These are phyloP conservation scores for Cornus kousa DNA, from an alignment of 148 eudicot genomes.

Conservation along the genomic window DNA sequence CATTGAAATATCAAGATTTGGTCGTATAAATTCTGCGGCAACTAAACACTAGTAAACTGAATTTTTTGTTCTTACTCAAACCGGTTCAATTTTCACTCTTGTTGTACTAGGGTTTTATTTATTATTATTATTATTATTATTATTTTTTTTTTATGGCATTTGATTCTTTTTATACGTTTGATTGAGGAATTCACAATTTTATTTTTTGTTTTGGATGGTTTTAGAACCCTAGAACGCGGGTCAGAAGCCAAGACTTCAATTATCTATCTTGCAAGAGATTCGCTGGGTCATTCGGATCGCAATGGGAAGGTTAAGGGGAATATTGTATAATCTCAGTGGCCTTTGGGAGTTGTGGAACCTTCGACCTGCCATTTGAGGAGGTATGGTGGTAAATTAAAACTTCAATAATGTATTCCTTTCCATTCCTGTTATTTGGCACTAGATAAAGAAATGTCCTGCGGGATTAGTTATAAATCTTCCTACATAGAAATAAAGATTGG, in stretches of 20 bases:
- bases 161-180: neutral
- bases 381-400: neutral
- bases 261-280: neutral
- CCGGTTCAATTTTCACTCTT: neutral
- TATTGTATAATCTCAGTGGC: neutral
- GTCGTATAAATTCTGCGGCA: neutral
- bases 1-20: neutral
- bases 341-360: neutral
- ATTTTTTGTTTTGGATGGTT: neutral
- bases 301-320: neutral
- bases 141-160: neutral
- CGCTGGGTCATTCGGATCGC: neutral
- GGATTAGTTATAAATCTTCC: neutral
- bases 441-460: neutral
- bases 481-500: too few species aligned
- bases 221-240: neutral
- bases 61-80: neutral
- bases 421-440: neutral
- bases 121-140: too few species aligned
- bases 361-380: slow-evolving; percentile 1
- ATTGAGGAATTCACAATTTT: neutral
- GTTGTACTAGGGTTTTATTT: neutral
- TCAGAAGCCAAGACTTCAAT: neutral
- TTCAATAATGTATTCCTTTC: neutral
- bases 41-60: neutral